Conservation (phyloP, 768 basidiomycete genomes). For the Suillus variegatus region DNA sequence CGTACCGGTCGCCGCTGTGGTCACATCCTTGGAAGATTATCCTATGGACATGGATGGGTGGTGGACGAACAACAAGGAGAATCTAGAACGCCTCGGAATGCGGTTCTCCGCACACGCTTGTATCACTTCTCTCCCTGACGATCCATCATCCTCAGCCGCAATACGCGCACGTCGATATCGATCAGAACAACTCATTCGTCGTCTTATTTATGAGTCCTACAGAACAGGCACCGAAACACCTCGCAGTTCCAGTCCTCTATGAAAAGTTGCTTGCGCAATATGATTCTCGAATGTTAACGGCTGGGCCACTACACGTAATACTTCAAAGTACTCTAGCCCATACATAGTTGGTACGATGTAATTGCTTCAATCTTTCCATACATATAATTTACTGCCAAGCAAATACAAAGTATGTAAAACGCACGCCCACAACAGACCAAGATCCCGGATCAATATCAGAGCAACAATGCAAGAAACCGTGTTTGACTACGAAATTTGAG, state of each 20-base stretch:
- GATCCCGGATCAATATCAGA: not conserved
- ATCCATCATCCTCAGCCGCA: constrained; percentile 3
- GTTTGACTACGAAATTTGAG: not conserved
- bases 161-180: not conserved
- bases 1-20: constrained; percentile 39
- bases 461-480: not conserved
- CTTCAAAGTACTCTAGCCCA: not conserved
- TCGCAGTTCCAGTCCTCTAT: not conserved
- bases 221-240: not conserved
- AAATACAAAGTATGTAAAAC: not conserved
- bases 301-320: not conserved
- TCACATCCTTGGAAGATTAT: constrained; percentile 41
- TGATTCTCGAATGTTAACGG: not conserved
- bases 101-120: constrained; percentile 32
- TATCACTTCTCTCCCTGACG: constrained; percentile 31
- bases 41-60: constrained; percentile 34
- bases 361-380: not conserved
- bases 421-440: not conserved
- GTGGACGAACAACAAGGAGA: constrained; percentile 31
- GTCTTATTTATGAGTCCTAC: not conserved
- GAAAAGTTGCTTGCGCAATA: not conserved
- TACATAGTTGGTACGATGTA: not conserved
- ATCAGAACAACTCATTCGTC: not conserved
- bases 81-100: constrained; percentile 25
- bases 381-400: not conserved